Base-by-base conservation (phyloP, 2,329 filamentous ascomycete genomes). In the Pochonia chlamydosporia region DNA sequence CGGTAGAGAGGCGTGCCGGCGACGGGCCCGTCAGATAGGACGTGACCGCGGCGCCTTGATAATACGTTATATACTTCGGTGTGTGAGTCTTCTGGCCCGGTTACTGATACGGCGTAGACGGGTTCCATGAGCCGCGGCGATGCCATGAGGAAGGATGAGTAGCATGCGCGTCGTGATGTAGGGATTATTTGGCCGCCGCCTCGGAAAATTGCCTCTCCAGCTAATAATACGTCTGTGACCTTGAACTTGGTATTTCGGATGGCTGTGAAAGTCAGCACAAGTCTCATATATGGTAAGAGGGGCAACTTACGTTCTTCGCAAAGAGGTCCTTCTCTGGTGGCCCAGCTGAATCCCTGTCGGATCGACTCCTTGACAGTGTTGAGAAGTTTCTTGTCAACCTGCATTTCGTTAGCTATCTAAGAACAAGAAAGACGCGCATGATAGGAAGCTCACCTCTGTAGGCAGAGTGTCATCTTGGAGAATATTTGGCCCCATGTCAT, bases 181-280 rank as follows among this genome's bases (percentile, higher is more conserved):
- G 93, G 93, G 63, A 99, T 99, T 62, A 99, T 95, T 67, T 99
- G 93, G 39, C 93, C 93, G 56, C 92, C 92, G 48, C 93, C 93
- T 44, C 93, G 83, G 75, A 90, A 95, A 62, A 99, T 97, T 44
- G 92, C 87, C 68, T 97, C 90, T 44, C 83, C 78, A 10, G 91
- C 92, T 18, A 99, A 78, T 36, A 86, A 76, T 46, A 96, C 82
- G 63, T 97, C 92, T 52, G 91, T 97, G 60, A 99, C 82, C 63
- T 91, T 89, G 78, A 99, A 99, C 63, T 96, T 96, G 57, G 89
- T 89, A 69, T 99, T 99, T 58, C 93, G 91, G 62, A 99, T 97
- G 28, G 93, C 86, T 89, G 60, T 53, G 51, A 39, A 14, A 2
- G 44, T 54, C 31, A 54, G 52, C 26, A 11, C 16, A 6, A 3